Evolutionary conservation across 495 filamentous ascomycete species (phyloP), one percentile per base, ranked within the genome.

Genomic region (Elasticomyces elasticus): DNA sequence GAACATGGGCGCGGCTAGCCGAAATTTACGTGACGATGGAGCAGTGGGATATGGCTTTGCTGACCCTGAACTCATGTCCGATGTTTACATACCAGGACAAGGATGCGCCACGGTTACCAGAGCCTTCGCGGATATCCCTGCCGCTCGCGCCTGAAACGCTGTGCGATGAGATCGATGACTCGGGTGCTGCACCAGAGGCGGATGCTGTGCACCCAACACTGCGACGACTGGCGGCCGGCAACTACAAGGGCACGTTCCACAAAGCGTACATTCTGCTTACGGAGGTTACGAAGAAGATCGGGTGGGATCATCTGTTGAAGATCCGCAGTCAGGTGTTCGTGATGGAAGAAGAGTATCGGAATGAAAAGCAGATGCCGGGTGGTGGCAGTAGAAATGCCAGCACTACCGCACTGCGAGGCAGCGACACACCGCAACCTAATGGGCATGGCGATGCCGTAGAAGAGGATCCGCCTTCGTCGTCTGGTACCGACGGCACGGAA

Each of bases 41-140:
- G 67, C 85, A 90, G 66, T 98, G 91, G 87, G 92, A 96, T 61
- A 63, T 86, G 33, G 92, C 94, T 1, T 76, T 98, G 17, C 80
- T 95, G 9, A 98, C 94, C 5, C 75, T 98, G n/a, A 98, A 98
- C 70, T 96, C 91, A 2, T 98, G 94, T 58, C 92, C 92, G 3
- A 98, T 98, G 92, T 98, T 98, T 67, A 97, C 92, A 7, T 96
- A 97, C 69, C 91, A 96, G 66, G 92, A 98, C 67, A 96, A 95
- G 61, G 92, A 98, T 66, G 81, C 87, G 6, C 92, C 92, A 17
- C 76, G 90, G 52, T 89, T 95, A 85, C 92, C 92, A 19, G 87
- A 92, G 59, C 89, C 90, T 0, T 79, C 80, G 46, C 86, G 86
- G 48, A 83, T 96, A 52, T 79, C 86, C 64, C 79, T 98, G 20